phyloP scores from a whole-genome alignment of 2,329 filamentous ascomycete species.

The Arthrobotrys musiformis region DNA sequence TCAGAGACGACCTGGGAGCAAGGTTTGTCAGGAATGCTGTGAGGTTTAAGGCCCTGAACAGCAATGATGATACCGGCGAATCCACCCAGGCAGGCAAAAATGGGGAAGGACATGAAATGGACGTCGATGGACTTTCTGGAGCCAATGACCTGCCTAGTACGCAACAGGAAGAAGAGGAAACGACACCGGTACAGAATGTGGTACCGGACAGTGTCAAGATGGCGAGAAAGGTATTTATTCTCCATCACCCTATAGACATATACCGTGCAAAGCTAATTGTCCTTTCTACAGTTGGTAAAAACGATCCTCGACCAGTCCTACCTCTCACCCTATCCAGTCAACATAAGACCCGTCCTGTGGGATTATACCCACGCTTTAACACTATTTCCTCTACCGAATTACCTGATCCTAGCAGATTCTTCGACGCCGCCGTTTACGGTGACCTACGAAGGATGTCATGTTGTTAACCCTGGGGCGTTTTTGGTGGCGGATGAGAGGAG shows the following conservation, averaged over 20 bases:
- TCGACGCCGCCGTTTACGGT: slow-evolving; percentile 84
- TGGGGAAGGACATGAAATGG: slow-evolving; percentile 64
- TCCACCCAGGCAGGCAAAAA: slow-evolving; percentile 37
- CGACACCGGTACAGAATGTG: slow-evolving; percentile 30
- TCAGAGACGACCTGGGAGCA: slow-evolving; percentile 85
- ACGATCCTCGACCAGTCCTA: slow-evolving; percentile 91
- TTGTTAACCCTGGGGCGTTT: slow-evolving; percentile 88
- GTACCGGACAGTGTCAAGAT: slow-evolving; percentile 65
- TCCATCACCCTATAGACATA: not conserved
- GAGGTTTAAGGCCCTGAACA: slow-evolving; percentile 68
- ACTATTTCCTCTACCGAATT: slow-evolving; percentile 71
- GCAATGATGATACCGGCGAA: slow-evolving; percentile 46
- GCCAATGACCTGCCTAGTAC: slow-evolving; percentile 29
- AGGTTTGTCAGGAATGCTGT: slow-evolving; percentile 81
- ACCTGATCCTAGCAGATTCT: slow-evolving; percentile 80
- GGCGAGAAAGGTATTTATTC: slow-evolving; percentile 56
- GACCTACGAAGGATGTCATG: slow-evolving; percentile 94
- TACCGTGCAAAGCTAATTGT: slow-evolving; percentile 63
- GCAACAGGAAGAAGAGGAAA: slow-evolving; percentile 38
- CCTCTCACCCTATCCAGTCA: slow-evolving; percentile 85
- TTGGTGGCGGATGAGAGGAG: slow-evolving; percentile 75
- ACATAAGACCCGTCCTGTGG: slow-evolving; percentile 85
- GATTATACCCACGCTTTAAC: slow-evolving; percentile 79
- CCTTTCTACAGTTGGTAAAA: slow-evolving; percentile 77
- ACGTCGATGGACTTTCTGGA: slow-evolving; percentile 63